Evolutionary conservation across 164 flowering plant genomes (phyloP), one percentile per base, ranked within the genome.

Genomic region (Macadamia integrifolia): DNA sequence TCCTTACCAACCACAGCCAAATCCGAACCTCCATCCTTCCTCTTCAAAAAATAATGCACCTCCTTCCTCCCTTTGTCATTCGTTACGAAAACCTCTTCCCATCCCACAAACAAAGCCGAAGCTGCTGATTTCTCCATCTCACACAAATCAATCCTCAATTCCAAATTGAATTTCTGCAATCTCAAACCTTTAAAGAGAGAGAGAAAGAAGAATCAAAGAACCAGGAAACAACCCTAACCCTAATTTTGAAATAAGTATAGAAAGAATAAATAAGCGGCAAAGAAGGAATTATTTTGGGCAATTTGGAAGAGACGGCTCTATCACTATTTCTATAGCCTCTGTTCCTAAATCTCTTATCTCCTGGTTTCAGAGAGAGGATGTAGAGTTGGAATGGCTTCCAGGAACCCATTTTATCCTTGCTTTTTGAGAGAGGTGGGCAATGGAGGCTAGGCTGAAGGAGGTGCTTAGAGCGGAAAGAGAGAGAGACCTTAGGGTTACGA

Each of bases 1-100:
- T 90, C 96, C 63, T 76, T 85, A 15, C 94, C 98, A 8, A 90
- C 68, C 40, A 92, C 90, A 13, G 81, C 96, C 66, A 92, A 89
- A 82, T 88, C 93, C 31, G 78, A 71, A 9, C 62, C 35, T 8
- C 88, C 88, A 44, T 82, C 85, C 52, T 57, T 69, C 46, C 81
- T 74, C 77, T 80, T 83, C 76, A 92, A 71, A 58, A 74, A 84
- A 64, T 86, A 92, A 69, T 74, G 90, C 35, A 89, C 87, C 74
- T 82, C 87, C 59, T 85, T 79, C 68, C 78, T 78, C 61, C 92
- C 94, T 66, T 76, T 85, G 12, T 82, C 89, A 65, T 73, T 77
- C 62, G 82, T 81, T 18, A 82, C 83, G 6, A 65, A 55, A 64
- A 85, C 83, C 84, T 90, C 98, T 18, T 85, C 87, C 93, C 94